Conservation (phyloP, 2,329 filamentous ascomycete genomes). For the Cladophialophora yegresii region DNA sequence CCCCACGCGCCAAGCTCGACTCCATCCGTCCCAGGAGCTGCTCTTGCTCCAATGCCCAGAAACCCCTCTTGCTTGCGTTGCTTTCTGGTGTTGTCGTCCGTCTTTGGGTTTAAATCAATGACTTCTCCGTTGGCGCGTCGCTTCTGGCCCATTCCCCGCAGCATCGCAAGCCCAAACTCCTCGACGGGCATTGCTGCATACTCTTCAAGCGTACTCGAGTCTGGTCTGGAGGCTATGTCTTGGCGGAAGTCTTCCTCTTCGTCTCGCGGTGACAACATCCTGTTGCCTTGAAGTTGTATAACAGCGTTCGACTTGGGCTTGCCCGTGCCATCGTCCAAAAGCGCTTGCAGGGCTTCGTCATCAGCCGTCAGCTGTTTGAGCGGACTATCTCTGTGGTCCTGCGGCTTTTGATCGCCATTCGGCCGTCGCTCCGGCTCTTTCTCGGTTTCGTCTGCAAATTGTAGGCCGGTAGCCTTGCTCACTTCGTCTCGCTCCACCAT, state of each 20-base stretch:
- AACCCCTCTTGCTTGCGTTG: constrained; percentile 70
- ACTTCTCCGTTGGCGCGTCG: constrained; percentile 59
- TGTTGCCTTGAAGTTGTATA: constrained; percentile 49
- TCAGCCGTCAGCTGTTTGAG: constrained; percentile 45
- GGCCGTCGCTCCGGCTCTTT: constrained; percentile 33
- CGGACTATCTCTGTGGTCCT: constrained; percentile 9
- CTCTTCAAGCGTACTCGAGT: constrained; percentile 74
- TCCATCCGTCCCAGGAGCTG: constrained; percentile 48
- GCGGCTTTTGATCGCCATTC: constrained; percentile 4
- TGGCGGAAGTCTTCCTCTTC: constrained; percentile 65
- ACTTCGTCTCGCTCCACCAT: constrained; percentile 54
- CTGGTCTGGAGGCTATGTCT: constrained; percentile 71
- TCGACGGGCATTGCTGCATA: constrained; percentile 90
- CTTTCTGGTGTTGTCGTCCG: constrained; percentile 51
- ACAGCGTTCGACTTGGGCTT: constrained; percentile 54
- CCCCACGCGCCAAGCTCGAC: constrained; percentile 81
- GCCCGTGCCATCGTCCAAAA: constrained; percentile 59
- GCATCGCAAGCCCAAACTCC: constrained; percentile 86
- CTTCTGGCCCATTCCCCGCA: constrained; percentile 96
- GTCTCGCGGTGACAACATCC: constrained; percentile 38
- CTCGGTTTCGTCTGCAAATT: constrained; percentile 45
- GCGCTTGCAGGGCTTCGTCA: constrained; percentile 65
- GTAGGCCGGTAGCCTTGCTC: constrained; percentile 58
- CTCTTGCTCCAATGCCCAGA: constrained; percentile 85
- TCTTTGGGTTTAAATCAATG: constrained; percentile 44